These are phyloP conservation scores for Fusarium sp. DNA, from an alignment of 2,329 filamentous ascomycete species.

Conservation along the genomic window DNA sequence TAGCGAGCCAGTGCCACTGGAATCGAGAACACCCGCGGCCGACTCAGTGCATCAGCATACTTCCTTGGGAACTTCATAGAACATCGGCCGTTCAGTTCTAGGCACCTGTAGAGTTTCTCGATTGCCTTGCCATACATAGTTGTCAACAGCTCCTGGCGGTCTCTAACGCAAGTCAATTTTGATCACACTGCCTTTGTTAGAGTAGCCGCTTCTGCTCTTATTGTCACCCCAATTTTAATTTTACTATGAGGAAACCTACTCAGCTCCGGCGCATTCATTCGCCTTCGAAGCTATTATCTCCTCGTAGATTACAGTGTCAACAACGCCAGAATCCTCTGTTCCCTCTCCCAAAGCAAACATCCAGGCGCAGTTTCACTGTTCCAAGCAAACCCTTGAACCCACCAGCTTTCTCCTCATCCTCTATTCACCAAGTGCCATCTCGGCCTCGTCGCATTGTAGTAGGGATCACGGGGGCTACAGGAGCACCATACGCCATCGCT, in stretches of 20 bases:
- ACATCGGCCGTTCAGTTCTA: too few species aligned
- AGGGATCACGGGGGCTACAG: slow-evolving; percentile 61
- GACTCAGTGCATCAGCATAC: not conserved
- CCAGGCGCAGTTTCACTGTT: not conserved
- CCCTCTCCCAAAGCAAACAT: not conserved
- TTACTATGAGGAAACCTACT: not conserved
- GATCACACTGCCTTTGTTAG: not conserved
- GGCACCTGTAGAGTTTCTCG: not conserved
- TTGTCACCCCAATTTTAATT: too few species aligned
- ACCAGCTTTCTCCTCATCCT: not conserved
- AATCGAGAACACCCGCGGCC: not conserved
- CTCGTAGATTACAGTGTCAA: not conserved
- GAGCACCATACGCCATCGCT: slow-evolving; percentile 54
- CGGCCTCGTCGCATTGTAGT: slow-evolving; percentile 51
- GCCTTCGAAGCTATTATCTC: not conserved
- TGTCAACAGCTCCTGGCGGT: not conserved
- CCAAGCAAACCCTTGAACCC: not conserved
- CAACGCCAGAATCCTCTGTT: not conserved
- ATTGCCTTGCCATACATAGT: not conserved
- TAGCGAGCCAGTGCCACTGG: not conserved
- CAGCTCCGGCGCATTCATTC: not conserved
- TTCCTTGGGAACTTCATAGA: not conserved
- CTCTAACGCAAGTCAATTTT: not conserved
- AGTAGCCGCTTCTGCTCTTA: not conserved
- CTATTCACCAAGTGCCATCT: not conserved